Evolutionary conservation across 352 stramenopile species (phyloP).

Genomic region (Poterioochromonas sp.): DNA sequence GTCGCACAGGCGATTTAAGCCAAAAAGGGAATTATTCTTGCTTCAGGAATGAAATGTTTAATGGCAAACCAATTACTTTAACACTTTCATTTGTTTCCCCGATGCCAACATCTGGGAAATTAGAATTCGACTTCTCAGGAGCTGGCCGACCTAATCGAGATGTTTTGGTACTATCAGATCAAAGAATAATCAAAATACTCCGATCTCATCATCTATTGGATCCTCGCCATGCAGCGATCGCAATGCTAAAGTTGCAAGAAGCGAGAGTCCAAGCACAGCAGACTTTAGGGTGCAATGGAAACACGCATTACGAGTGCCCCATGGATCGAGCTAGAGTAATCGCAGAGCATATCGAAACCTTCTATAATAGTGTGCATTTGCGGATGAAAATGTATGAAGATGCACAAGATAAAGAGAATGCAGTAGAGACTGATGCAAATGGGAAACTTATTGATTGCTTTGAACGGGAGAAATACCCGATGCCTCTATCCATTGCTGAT

Average conservation of each 20-base stretch:
- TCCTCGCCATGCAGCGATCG: background rate
- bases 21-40: background rate
- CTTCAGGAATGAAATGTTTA: constrained; percentile 18
- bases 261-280: background rate
- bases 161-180: background rate
- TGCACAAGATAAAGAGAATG: background rate
- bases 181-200: background rate
- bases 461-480: background rate
- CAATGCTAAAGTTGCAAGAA: background rate
- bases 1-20: constrained; percentile 1
- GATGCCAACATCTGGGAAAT: constrained; percentile 2
- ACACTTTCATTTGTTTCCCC: background rate
- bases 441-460: background rate
- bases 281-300: background rate
- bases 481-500: background rate
- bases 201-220: background rate
- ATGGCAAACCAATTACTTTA: constrained; percentile 1
- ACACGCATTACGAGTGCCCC: background rate
- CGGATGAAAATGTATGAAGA: background rate
- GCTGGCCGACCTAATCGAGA: background rate
- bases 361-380: background rate
- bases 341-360: background rate
- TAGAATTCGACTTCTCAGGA: constrained; percentile 24
- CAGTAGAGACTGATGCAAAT: background rate
- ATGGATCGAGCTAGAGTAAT: background rate